Conservation (phyloP, 1,284 basidiomycete species). For the Marasmius fiardii region DNA sequence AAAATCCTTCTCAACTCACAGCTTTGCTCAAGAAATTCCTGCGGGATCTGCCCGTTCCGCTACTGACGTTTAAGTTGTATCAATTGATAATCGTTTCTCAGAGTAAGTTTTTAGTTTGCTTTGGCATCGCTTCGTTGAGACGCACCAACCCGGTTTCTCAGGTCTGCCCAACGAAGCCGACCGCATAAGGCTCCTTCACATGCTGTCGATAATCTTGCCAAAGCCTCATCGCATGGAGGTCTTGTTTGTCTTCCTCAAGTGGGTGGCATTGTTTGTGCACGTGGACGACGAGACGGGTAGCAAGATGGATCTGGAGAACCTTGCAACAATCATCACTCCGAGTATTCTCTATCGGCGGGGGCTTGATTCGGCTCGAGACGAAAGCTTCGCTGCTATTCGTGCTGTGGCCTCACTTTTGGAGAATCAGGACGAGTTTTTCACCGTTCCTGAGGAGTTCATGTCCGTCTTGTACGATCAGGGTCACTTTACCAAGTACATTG, state of each 20-base stretch:
- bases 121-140: conserved; percentile 2
- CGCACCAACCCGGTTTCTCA: conserved; percentile 28
- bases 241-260: conserved; percentile 97
- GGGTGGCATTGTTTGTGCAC: conserved; percentile 99
- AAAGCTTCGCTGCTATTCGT: conserved; percentile 89
- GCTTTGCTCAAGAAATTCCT: conserved; percentile 97
- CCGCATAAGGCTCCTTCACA: conserved; percentile 81
- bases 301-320: conserved; percentile 96
- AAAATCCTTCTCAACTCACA: conserved; percentile 96
- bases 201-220: conserved; percentile 85
- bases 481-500: conserved; percentile 79
- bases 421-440: conserved; percentile 92
- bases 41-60: conserved; percentile 92
- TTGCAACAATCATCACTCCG: conserved; percentile 97
- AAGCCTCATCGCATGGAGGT: conserved; percentile 96
- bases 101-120: conserved; percentile 66
- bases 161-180: conserved; percentile 78
- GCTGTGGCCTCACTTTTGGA: conserved; percentile 86
- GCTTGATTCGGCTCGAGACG: conserved; percentile 86
- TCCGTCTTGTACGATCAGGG: conserved; percentile 83
- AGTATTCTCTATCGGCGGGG: conserved; percentile 90
- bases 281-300: conserved; percentile 97
- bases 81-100: conserved; percentile 87
- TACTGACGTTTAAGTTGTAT: conserved; percentile 94
- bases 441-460: conserved; percentile 83